Percentiles rank a stretch among this genome's conserved stretches.
phyloP scores from a whole-genome alignment of 148 eudicot species.

The Camellia granthamiana region DNA sequence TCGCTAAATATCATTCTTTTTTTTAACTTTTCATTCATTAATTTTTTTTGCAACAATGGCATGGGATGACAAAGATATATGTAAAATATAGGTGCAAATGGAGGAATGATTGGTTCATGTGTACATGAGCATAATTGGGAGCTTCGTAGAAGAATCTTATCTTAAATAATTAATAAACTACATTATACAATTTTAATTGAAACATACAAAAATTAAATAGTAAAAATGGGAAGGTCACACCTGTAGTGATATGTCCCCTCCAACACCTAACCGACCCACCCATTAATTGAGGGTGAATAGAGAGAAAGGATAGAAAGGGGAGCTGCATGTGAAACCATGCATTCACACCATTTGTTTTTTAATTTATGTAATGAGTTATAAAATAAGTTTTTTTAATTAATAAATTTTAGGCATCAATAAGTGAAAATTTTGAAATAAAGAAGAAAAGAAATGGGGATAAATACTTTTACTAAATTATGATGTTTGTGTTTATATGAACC shows the following conservation, averaged over 20 bases:
- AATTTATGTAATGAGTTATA: no score
- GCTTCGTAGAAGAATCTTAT: slow-evolving; percentile 24
- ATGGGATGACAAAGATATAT: no score
- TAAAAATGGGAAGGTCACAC: slow-evolving; percentile 1
- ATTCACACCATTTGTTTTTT: not conserved
- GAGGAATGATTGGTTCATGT: slow-evolving; percentile 30
- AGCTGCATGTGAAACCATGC: slow-evolving; percentile 5
- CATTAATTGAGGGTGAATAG: slow-evolving; percentile 19
- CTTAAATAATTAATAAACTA: not conserved
- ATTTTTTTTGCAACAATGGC: no score
- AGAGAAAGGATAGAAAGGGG: not conserved
- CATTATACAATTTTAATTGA: not conserved
- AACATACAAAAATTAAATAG: not conserved
- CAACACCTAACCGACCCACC: slow-evolving; percentile 34
- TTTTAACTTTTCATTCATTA: no score
- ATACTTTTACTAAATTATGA: no score
- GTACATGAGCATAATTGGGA: slow-evolving; percentile 21
- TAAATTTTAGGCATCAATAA: no score
- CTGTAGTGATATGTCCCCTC: slow-evolving; percentile 34
- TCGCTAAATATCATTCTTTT: no score
- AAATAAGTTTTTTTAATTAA: no score
- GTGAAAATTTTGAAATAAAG: no score
- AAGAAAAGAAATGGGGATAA: no score
- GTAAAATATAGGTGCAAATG: slow-evolving; percentile 8
- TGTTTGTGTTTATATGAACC: no score